Evolutionary conservation across 257 asterid species (phyloP), one percentile per base, ranked within the genome.

Genomic region (Solanum gracilifrons): DNA sequence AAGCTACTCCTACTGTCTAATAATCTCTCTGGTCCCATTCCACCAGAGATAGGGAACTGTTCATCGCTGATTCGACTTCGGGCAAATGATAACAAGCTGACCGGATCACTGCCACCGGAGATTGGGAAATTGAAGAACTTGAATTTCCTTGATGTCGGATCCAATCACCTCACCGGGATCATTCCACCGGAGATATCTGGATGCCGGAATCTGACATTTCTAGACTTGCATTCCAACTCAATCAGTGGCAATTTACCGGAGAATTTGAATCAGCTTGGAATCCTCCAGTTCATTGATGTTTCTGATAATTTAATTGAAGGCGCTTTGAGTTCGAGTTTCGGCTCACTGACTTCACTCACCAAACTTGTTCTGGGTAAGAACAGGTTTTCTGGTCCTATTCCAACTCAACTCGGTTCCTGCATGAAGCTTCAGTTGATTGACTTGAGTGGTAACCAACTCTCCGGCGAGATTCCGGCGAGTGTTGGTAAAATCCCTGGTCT

Each of bases 171-270:
- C 31, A 94, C 93, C 12, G 98, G 98, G 82, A 75, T 86, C 51
- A 90, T 94, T 8, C 97, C 98, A 0, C 60, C 58, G 25, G 97
- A 95, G 90, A 90, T 93, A 39, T 93, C 96, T 10, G 96, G 93
- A 3, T 95, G 98, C 86, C 89, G 75, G 90, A 95, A 95, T 87
- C 96, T 95, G 37, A 92, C 97, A 16, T 95, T 95, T 90, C 94
- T 95, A 23, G 98, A 94, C 85, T 87, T 95, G 85, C 98, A 95
- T 90, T 94, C 97, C 27, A 95, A 94, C 88, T 92, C 95, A 39
- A 91, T 95, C 32, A 87, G 93, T 1, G 98, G 98, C 72, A 88
- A 60, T 85, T 87, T 95, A 89, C 96, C 97, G 10, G 92, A 21
- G 82, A 90, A 90, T 89, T 83, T 95, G 88, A 90, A 89, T 88